phyloP scores from a whole-genome alignment of 2,329 filamentous ascomycete species.

The Elsinoe australis region DNA sequence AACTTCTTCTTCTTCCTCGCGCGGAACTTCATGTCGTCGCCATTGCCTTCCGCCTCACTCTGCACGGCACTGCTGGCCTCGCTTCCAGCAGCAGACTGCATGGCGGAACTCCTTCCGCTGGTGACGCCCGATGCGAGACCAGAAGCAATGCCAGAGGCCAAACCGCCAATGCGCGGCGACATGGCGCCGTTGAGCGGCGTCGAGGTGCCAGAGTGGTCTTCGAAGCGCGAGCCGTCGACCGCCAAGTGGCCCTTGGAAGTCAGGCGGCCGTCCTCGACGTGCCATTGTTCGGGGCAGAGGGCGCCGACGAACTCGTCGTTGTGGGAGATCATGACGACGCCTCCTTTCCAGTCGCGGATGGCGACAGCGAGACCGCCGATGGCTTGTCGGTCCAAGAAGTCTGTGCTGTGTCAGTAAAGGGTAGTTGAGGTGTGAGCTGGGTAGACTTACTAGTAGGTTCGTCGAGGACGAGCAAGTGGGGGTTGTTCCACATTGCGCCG shows the following conservation, averaged over 20 bases:
- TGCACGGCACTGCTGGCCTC: slow-evolving; percentile 29
- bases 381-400: slow-evolving; percentile 40
- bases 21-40: slow-evolving; percentile 75
- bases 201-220: slow-evolving; percentile 59
- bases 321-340: slow-evolving; percentile 98
- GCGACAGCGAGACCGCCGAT: slow-evolving; percentile 94
- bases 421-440: background rate
- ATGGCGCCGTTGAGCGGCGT: slow-evolving; percentile 57
- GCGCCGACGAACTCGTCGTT: slow-evolving; percentile 98
- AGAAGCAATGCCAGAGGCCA: slow-evolving; percentile 27
- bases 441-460: slow-evolving; percentile 11
- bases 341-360: slow-evolving; percentile 95
- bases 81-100: no score
- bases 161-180: slow-evolving; percentile 49
- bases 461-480: slow-evolving; percentile 79
- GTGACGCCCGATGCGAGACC: slow-evolving; percentile 18
- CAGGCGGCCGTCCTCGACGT: slow-evolving; percentile 80
- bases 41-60: slow-evolving; percentile 65
- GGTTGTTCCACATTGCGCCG: slow-evolving; percentile 71
- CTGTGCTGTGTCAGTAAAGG: background rate
- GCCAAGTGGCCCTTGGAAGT: slow-evolving; percentile 73
- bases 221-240: slow-evolving; percentile 73
- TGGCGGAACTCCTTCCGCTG: slow-evolving; percentile 22
- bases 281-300: slow-evolving; percentile 92
- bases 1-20: slow-evolving; percentile 97